These are phyloP conservation scores for Parietaria judaica DNA, from an alignment of 306 rosid species.

Conservation along the genomic window DNA sequence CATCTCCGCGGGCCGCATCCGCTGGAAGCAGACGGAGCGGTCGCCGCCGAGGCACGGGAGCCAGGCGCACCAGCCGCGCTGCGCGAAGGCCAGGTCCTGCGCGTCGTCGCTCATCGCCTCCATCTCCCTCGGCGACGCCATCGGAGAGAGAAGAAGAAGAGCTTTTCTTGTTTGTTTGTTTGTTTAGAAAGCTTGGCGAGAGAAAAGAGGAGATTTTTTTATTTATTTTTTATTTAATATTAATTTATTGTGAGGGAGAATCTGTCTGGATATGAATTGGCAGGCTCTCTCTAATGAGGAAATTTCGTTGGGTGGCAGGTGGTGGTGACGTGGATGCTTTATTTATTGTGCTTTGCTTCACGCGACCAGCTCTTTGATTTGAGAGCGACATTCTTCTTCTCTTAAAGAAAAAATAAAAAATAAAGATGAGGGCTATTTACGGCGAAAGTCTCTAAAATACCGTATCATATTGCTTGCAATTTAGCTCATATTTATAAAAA, in stretches of 20 bases:
- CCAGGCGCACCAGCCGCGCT: conserved; percentile 40
- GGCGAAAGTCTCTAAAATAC: no score
- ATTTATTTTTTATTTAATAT: no score
- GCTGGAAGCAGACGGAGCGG: conserved; percentile 32
- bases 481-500: no score
- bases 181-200: no score
- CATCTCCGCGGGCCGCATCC: conserved; percentile 25
- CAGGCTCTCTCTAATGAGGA: conserved; percentile 7
- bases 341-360: background rate
- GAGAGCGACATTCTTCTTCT: background rate
- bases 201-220: background rate
- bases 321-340: background rate
- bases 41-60: conserved; percentile 27
- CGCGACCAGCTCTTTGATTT: background rate
- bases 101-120: background rate
- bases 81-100: conserved; percentile 17
- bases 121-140: background rate
- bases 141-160: conserved; percentile 10
- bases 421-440: no score
- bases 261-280: conserved; percentile 11
- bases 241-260: conserved; percentile 4
- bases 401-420: no score
- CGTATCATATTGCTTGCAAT: no score
- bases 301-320: conserved; percentile 5
- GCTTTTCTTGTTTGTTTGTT: background rate